A percentile compares a stretch with the other conserved stretches of the same genome.
Conservation (phyloP, 345 rosid genomes). For the Noccaea caerulescens region DNA sequence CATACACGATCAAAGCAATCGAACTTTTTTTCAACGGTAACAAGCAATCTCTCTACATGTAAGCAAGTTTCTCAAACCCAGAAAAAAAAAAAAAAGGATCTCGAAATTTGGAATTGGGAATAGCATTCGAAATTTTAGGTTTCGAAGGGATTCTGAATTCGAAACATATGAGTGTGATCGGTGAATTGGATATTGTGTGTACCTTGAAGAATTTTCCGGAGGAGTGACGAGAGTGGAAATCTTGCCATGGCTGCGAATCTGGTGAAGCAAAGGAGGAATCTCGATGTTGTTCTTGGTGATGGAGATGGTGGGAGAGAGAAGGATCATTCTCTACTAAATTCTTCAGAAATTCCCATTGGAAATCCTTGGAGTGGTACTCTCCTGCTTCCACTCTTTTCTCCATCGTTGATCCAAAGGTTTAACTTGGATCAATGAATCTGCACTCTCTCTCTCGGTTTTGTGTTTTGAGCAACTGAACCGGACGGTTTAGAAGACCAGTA, state of each 20-base stretch:
- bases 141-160: neutral
- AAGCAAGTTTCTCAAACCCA: neutral
- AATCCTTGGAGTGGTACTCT: conserved; percentile 83
- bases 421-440: neutral
- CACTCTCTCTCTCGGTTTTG: neutral
- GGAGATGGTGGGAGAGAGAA: conserved; percentile 58
- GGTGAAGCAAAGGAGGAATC: conserved; percentile 16
- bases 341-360: conserved; percentile 72
- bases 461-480: too few relatives aligned
- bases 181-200: neutral
- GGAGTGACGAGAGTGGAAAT: conserved; percentile 75
- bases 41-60: neutral
- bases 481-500: too few relatives aligned
- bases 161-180: neutral
- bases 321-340: conserved; percentile 63
- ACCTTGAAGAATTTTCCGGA: conserved; percentile 96
- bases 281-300: neutral
- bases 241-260: conserved; percentile 67
- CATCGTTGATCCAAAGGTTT: conserved; percentile 1
- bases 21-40: too few relatives aligned
- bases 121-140: neutral
- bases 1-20: too few relatives aligned
- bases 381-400: conserved; percentile 49
- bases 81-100: too few relatives aligned
- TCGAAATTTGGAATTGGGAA: too few relatives aligned